Base-by-base conservation (phyloP, 495 filamentous ascomycete genomes). In the Xylaria grammica region DNA sequence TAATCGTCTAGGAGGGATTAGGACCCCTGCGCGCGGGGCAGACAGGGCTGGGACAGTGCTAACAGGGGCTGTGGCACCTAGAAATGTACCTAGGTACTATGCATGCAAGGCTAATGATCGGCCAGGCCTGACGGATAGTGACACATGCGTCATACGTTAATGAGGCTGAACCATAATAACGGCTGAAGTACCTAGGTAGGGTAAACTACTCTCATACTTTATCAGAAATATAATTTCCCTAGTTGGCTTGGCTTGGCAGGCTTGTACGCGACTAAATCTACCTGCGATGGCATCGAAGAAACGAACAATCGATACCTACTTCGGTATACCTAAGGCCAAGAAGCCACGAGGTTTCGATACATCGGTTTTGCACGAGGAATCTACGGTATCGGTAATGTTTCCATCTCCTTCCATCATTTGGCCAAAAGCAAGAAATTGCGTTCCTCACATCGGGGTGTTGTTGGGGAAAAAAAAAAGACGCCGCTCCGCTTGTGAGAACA, bases 291-390 rank as follows among this genome's bases (percentile, higher is more conserved):
- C 71, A 67, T 65, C 63, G 0, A 78, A 75, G 48, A 85, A 83
- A 68, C 73, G 82, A 29, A 83, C 81, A 0, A 67, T 86, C 15
- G 81, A 85, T 55, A 69, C 75, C 19, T 86, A 86, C 72, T 86
- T 86, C 69, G 19, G 52, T 20, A 70, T 74, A 32, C 76, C 81
- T 4, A 65, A 67, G 24, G 56, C 75, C 15, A 77, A 75, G 50
- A 86, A 82, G 66, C 73, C 69, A 38, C 63, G 62, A 17, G 19
- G 11, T 15, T 24, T 22, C 57, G 51, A 50, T 29, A 60, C 15
- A 36, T 29, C 62, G 20, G 26, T 13, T 56, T 34, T 65, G 15
- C n/a, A 54, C 11, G 53, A 62, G 26, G 7, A 65, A 40, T 11
- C 46, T 30, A 26, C 6, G 20, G 3, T 6, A 42, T 2, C 15